These are phyloP conservation scores for Monosporozyma yasuniensis DNA, from an alignment of 805 yeast genomes.

Conservation along the genomic window DNA sequence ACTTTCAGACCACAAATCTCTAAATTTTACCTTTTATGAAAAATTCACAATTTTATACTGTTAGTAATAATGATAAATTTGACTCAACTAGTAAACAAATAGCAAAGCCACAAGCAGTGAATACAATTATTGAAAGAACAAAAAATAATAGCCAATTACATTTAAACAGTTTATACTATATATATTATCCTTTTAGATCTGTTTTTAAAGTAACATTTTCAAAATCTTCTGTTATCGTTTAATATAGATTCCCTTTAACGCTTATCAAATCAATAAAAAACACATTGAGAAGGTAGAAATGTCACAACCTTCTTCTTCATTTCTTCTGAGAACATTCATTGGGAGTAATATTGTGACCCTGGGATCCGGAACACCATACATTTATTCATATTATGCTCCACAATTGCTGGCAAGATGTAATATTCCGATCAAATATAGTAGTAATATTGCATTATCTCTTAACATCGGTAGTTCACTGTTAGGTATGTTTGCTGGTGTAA, in stretches of 20 bases:
- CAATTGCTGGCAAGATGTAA: conserved; percentile 51
- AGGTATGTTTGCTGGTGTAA: conserved; percentile 61
- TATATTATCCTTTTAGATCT: too few relatives aligned
- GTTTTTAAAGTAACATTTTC: neutral
- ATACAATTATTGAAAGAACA: neutral
- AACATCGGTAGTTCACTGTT: conserved; percentile 60
- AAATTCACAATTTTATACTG: neutral
- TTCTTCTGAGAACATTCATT: conserved; percentile 12
- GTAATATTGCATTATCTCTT: conserved; percentile 52
- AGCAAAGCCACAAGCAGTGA: neutral
- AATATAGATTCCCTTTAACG: neutral
- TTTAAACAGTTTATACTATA: too few relatives aligned
- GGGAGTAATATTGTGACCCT: conserved; percentile 42
- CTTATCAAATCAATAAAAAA: neutral
- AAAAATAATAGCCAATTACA: too few relatives aligned
- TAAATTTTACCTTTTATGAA: neutral
- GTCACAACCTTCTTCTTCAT: neutral
- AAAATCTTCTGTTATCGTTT: neutral
- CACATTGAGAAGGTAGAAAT: too few relatives aligned
- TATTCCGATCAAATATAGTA: conserved; percentile 52
- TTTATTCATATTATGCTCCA: conserved; percentile 70
- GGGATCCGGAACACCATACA: conserved; percentile 69
- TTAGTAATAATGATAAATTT: neutral
- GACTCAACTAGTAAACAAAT: neutral
- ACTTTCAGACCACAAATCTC: neutral